These are phyloP conservation scores for Colletotrichum agaves DNA, from an alignment of 2,329 filamentous ascomycete species.

Conservation along the genomic window DNA sequence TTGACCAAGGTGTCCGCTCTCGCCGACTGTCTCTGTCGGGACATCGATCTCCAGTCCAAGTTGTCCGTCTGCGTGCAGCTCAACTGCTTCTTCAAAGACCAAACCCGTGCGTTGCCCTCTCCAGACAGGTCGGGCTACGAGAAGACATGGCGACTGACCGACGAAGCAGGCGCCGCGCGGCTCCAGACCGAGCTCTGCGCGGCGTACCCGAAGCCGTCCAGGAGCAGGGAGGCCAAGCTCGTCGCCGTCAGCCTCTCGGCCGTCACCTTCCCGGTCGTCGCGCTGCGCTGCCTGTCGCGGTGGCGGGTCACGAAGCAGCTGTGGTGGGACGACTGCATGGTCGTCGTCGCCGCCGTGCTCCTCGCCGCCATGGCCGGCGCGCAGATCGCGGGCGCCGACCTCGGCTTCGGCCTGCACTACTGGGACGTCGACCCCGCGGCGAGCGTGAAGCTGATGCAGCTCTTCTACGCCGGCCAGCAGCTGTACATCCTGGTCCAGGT, in stretches of 20 bases:
- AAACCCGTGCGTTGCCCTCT: slow-evolving; percentile 17
- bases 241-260: slow-evolving; percentile 39
- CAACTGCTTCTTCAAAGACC: slow-evolving; percentile 33
- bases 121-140: too few relatives aligned
- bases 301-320: slow-evolving; percentile 21
- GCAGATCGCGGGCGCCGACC: slow-evolving; percentile 31
- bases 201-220: slow-evolving; percentile 35
- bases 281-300: slow-evolving; percentile 30
- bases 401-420: slow-evolving; percentile 40
- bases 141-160: background rate
- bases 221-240: slow-evolving; percentile 36
- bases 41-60: slow-evolving; percentile 23
- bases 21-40: slow-evolving; percentile 35
- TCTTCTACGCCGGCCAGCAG: slow-evolving; percentile 39
- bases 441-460: slow-evolving; percentile 10
- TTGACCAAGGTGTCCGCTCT: slow-evolving; percentile 26
- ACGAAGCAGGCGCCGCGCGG: background rate
- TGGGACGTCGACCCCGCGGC: slow-evolving; percentile 39
- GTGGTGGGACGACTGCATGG: slow-evolving; percentile 37
- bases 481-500: slow-evolving; percentile 41
- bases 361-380: slow-evolving; percentile 33
- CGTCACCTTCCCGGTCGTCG: slow-evolving; percentile 29
- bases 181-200: slow-evolving; percentile 25
- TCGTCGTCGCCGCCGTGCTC: slow-evolving; percentile 9
- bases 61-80: slow-evolving; percentile 37